Base-by-base conservation (phyloP, 2,329 filamentous ascomycete genomes). In the Colletotrichum filicis region DNA sequence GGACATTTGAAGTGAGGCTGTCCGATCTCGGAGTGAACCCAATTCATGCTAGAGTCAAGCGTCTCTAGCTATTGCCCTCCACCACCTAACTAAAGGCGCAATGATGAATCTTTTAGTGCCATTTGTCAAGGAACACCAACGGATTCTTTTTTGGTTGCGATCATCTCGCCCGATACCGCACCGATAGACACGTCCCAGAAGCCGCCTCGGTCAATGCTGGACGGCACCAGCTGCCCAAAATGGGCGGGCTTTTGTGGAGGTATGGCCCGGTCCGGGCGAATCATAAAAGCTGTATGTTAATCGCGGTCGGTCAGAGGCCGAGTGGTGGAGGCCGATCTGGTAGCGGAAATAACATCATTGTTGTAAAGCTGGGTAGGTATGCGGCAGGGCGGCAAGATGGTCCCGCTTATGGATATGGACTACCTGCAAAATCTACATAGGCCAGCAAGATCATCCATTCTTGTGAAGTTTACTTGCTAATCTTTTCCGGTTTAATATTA, bases 271-370 rank as follows among this genome's bases (percentile, higher is more conserved):
- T 26, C 61, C 52, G 63, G 62, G n/a, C 71, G 71, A 74, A 74
- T 72, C 68, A 74, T 22, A 52, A 46, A 32, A 46, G 66, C 55
- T 37, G 35, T 28, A 57, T 42, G 37, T 42, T 42, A 65, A 26
- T 24, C 42, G 24, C 42, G 37, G 35, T 42, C 37, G 60, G 37
- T 19, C 42, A 71, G 42, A 35, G 65, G 55, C 61, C 61, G 71
- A 56, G 46, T 56, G 66, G 66, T 61, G 70, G 70, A 69, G 66
- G 60, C 42, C 56, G 60, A 66, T 57, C 53, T 37, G 49, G 49
- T 22, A 61, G 35, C 71, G 71, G 71, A 65, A 73, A 66, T 70
- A 73, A 73, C 55, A 73, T 73, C 70, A 70, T 60, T 56, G 42
- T 46, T 46, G 16, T 19, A 49, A n/a, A 8, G 19, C 19, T 22